Evolutionary conservation across 2,329 filamentous ascomycete genomes (phyloP).

Genomic region (Fusarium torulosum): DNA sequence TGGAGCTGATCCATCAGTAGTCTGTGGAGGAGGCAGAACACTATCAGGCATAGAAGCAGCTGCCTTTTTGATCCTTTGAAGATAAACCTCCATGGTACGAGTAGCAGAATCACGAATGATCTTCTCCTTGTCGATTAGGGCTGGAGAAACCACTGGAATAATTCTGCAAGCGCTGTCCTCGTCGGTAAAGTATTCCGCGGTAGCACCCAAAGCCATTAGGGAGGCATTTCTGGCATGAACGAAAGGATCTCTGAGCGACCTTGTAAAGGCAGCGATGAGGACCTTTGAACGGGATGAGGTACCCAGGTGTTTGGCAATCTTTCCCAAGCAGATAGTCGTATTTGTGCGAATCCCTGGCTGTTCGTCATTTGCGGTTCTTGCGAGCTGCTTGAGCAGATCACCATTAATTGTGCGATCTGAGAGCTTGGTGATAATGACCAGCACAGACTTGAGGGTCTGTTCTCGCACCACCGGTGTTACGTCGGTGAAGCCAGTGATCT

Average conservation of each 20-base stretch:
- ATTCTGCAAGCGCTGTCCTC: slow-evolving; percentile 90
- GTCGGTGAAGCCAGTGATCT: slow-evolving; percentile 96
- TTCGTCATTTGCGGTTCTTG: slow-evolving; percentile 97
- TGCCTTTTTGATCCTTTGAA: slow-evolving; percentile 85
- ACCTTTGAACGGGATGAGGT: slow-evolving; percentile 86
- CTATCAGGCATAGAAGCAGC: slow-evolving; percentile 83
- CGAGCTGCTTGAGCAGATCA: slow-evolving; percentile 88
- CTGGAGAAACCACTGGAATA: slow-evolving; percentile 84
- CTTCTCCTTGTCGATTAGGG: slow-evolving; percentile 94
- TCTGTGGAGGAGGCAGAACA: slow-evolving; percentile 74
- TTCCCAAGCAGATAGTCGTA: slow-evolving; percentile 96
- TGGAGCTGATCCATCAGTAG: slow-evolving; percentile 67
- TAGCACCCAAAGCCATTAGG: slow-evolving; percentile 86
- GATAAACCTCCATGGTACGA: slow-evolving; percentile 88
- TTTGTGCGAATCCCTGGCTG: slow-evolving; percentile 98
- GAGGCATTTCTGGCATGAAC: slow-evolving; percentile 93
- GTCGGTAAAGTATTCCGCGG: slow-evolving; percentile 85
- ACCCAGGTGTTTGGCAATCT: slow-evolving; percentile 91
- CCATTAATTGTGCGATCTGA: slow-evolving; percentile 95
- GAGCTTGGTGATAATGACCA: slow-evolving; percentile 87
- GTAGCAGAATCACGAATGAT: slow-evolving; percentile 90
- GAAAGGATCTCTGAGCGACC: slow-evolving; percentile 92
- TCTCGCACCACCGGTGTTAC: slow-evolving; percentile 91
- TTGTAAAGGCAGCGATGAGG: slow-evolving; percentile 89
- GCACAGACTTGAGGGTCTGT: slow-evolving; percentile 93